These are phyloP conservation scores for Leishmania aethiopica DNA, from an alignment of 208 protist genomes.

Conservation along the genomic window DNA sequence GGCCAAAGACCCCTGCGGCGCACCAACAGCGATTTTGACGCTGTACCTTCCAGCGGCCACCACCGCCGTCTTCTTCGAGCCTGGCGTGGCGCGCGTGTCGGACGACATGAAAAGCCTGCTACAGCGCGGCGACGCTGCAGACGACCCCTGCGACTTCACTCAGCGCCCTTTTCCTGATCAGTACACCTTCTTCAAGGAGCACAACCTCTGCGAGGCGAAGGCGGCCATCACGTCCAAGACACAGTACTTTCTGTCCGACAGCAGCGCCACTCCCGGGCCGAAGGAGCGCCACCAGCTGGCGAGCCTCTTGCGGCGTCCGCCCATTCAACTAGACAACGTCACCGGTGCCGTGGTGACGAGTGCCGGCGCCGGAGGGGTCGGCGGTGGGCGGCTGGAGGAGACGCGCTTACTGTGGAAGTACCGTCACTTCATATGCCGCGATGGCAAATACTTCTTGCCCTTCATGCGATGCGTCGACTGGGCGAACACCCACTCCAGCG, in stretches of 20 bases:
- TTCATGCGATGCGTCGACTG: constrained; percentile 95
- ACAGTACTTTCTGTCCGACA: constrained; percentile 56
- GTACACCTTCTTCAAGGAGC: constrained; percentile 46
- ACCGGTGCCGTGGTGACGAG: constrained; percentile 10
- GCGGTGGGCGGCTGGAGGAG: constrained; percentile 74
- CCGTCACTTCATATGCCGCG: constrained; percentile 78
- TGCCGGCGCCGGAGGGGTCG: constrained; percentile 1
- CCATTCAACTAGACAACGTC: constrained; percentile 59
- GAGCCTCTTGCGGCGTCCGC: constrained; percentile 51
- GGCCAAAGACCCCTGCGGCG: background rate
- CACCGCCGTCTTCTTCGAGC: constrained; percentile 35
- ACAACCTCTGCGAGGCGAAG: constrained; percentile 74
- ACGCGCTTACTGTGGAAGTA: constrained; percentile 93
- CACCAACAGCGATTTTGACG: constrained; percentile 19
- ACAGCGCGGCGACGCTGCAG: background rate
- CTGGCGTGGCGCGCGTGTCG: constrained; percentile 7
- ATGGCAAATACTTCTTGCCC: constrained; percentile 83
- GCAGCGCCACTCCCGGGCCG: constrained; percentile 54
- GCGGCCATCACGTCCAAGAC: constrained; percentile 62
- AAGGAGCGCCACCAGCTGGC: constrained; percentile 68
- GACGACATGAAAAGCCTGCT: constrained; percentile 4
- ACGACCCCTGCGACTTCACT: constrained; percentile 4
- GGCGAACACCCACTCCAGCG: constrained; percentile 51
- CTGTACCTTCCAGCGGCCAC: constrained; percentile 55
- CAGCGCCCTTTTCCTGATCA: constrained; percentile 38